These are phyloP conservation scores for Daucus carota DNA, from an alignment of 129 eudicot species.

Conservation along the genomic window DH1_v3.0 NC_030386.2:36534501-36535000, in stretches of 20 bases:
- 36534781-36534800: conserved; percentile 58
- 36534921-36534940: conserved; percentile 25
- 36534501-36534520: neutral
- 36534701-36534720: conserved; percentile 56
- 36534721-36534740: conserved; percentile 59
- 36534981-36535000: conserved; percentile 9
- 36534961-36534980: conserved; percentile 11
- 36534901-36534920: conserved; percentile 29
- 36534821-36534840: neutral
- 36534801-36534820: conserved; percentile 39
- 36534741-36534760: conserved; percentile 53
- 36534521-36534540: conserved; percentile 30
- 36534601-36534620: conserved; percentile 53
- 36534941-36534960: neutral
- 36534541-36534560: conserved; percentile 52
- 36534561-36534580: conserved; percentile 65
- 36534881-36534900: conserved; percentile 40
- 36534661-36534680: conserved; percentile 61
- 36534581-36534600: conserved; percentile 91
- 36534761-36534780: conserved; percentile 50
- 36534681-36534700: conserved; percentile 77
- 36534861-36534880: conserved; percentile 28
- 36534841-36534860: conserved; percentile 21
- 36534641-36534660: conserved; percentile 45
- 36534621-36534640: conserved; percentile 39